phyloP scores from a whole-genome alignment of 2,329 filamentous ascomycete species.

The Ceratocystis destructans region DNA sequence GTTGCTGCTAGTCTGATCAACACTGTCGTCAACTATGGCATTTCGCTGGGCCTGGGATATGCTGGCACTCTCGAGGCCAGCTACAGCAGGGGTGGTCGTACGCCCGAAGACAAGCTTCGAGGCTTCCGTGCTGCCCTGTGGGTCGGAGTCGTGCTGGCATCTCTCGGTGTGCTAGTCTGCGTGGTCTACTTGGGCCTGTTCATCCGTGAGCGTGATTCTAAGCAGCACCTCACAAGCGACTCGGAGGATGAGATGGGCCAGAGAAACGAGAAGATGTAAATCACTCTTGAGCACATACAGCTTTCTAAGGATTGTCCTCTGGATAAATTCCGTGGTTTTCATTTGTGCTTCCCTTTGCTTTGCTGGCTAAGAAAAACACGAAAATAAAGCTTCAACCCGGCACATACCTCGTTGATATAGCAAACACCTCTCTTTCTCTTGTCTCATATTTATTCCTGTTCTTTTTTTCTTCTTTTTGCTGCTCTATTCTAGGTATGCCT shows the following conservation, averaged over 20 bases:
- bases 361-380: not conserved
- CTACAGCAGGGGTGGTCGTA: conserved; percentile 24
- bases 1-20: conserved; percentile 42
- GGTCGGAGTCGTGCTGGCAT: conserved; percentile 31
- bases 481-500: not conserved
- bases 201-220: conserved; percentile 11
- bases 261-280: conserved; percentile 10
- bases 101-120: conserved; percentile 23
- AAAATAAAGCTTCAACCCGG: not conserved
- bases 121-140: conserved; percentile 31
- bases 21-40: conserved; percentile 55
- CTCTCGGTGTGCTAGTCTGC: conserved; percentile 26
- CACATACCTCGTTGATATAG: not conserved
- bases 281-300: not conserved
- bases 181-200: conserved; percentile 16
- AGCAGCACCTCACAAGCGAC: not conserved
- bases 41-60: conserved; percentile 51
- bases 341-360: not conserved
- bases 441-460: not conserved
- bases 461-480: not conserved
- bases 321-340: not conserved
- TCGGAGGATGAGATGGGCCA: conserved; percentile 10
- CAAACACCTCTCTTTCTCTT: not conserved
- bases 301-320: too few relatives aligned
- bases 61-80: conserved; percentile 47